These are phyloP conservation scores for Pugionium cornutum DNA, from an alignment of 345 rosid species.

Conservation along the genomic window DNA sequence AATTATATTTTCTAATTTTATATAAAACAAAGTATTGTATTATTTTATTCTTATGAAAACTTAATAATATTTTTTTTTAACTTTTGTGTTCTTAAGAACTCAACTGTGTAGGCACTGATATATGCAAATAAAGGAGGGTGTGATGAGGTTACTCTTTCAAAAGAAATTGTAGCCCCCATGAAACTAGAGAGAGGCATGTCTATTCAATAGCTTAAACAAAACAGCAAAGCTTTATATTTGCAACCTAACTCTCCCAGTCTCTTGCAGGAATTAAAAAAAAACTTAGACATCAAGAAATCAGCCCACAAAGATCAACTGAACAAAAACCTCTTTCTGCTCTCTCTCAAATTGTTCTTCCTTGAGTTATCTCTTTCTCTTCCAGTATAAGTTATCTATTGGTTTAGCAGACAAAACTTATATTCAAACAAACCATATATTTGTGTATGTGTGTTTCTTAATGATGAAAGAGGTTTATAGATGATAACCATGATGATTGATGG, in stretches of 20 bases:
- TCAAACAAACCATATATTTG: not conserved
- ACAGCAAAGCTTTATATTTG: conserved; percentile 35
- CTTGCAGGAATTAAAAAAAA: conserved; percentile 27
- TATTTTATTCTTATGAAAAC: too few species aligned
- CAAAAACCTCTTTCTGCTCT: conserved; percentile 31
- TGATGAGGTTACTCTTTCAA: conserved; percentile 24
- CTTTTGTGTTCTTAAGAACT: conserved; percentile 4
- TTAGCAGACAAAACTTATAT: conserved; percentile 15
- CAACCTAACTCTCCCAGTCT: conserved; percentile 31
- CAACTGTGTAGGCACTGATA: conserved; percentile 24
- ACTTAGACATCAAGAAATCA: conserved; percentile 30
- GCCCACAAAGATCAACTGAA: conserved; percentile 16
- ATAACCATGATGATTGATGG: conserved; percentile 44
- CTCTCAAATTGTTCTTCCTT: conserved; percentile 38
- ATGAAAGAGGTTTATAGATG: conserved; percentile 35
- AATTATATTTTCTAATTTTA: too few species aligned
- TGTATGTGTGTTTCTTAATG: conserved; percentile 14
- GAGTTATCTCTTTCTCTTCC: conserved; percentile 2
- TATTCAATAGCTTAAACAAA: conserved; percentile 33
- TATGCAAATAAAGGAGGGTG: conserved; percentile 27
- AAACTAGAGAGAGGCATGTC: conserved; percentile 37
- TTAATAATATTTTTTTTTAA: too few species aligned
- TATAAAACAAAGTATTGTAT: too few species aligned
- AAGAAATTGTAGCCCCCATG: conserved; percentile 20
- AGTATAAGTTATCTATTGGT: too few species aligned